phyloP scores from a whole-genome alignment of 345 rosid genomes.

The Garcia nutans region DNA sequence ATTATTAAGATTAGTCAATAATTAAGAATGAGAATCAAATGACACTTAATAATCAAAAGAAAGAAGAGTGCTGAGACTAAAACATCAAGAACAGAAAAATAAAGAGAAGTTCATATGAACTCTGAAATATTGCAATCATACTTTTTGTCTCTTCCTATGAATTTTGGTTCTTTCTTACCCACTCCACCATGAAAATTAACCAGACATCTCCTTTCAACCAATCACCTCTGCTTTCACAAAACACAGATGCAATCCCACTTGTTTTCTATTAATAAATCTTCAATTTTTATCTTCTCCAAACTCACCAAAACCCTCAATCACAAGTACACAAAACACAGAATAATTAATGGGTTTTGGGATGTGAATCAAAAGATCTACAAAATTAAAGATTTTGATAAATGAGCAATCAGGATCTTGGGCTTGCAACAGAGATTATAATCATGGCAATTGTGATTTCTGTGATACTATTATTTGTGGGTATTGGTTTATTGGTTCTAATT shows the following conservation, averaged over 20 bases:
- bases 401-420: conserved; percentile 12
- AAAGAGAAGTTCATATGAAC: background rate
- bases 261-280: background rate
- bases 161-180: conserved; percentile 10
- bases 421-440: conserved; percentile 17
- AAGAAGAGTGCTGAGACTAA: too few relatives aligned
- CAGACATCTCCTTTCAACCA: conserved; percentile 3
- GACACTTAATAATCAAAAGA: too few relatives aligned
- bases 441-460: conserved; percentile 38
- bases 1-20: too few relatives aligned
- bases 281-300: background rate
- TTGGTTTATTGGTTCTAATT: conserved; percentile 40
- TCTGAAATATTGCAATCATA: conserved; percentile 10
- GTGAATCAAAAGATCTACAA: background rate
- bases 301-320: background rate
- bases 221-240: background rate
- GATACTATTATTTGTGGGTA: conserved; percentile 37
- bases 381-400: conserved; percentile 14
- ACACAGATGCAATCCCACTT: background rate
- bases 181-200: conserved; percentile 25
- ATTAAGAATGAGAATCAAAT: too few relatives aligned
- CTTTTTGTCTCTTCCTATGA: conserved; percentile 8
- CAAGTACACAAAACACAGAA: too few relatives aligned
- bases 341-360: background rate
- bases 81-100: background rate